These are phyloP conservation scores for Gossypium laxum DNA, from an alignment of 441 rosid species.

Conservation along the genomic window DNA sequence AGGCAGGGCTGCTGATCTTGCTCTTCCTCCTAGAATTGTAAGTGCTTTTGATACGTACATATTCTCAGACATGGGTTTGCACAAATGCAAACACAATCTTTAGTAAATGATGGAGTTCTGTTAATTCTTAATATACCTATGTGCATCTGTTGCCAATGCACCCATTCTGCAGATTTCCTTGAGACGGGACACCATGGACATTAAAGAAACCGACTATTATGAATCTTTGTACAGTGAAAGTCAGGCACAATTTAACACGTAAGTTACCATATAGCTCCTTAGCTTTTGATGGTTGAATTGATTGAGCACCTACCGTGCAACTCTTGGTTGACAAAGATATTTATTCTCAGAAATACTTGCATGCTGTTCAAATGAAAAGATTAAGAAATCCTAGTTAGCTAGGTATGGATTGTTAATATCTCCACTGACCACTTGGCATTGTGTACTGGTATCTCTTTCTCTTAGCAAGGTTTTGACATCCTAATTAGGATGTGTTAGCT, in stretches of 20 bases:
- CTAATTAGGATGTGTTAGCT: neutral
- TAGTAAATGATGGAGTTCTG: neutral
- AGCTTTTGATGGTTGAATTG: constrained; percentile 2
- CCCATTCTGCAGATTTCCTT: constrained; percentile 46
- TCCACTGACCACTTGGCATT: neutral
- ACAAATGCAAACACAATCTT: neutral
- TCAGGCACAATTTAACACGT: constrained; percentile 87
- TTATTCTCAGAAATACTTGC: neutral
- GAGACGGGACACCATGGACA: constrained; percentile 75
- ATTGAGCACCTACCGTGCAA: neutral
- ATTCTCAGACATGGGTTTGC: neutral
- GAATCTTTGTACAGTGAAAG: constrained; percentile 72
- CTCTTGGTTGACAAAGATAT: neutral
- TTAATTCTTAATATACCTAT: constrained; percentile 11
- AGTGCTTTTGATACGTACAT: constrained; percentile 19
- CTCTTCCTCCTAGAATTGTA: constrained; percentile 92
- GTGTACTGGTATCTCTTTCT: neutral
- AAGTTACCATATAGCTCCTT: constrained; percentile 20
- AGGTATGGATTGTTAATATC: neutral
- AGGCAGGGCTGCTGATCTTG: constrained; percentile 96
- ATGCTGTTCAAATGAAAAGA: neutral
- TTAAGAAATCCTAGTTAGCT: neutral
- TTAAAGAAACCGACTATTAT: constrained; percentile 78
- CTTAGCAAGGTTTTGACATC: neutral
- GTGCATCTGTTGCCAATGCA: constrained; percentile 1